Evolutionary conservation across 495 filamentous ascomycete genomes (phyloP), one percentile per base, ranked within the genome.

Genomic region (Tirmania nivea): DNA sequence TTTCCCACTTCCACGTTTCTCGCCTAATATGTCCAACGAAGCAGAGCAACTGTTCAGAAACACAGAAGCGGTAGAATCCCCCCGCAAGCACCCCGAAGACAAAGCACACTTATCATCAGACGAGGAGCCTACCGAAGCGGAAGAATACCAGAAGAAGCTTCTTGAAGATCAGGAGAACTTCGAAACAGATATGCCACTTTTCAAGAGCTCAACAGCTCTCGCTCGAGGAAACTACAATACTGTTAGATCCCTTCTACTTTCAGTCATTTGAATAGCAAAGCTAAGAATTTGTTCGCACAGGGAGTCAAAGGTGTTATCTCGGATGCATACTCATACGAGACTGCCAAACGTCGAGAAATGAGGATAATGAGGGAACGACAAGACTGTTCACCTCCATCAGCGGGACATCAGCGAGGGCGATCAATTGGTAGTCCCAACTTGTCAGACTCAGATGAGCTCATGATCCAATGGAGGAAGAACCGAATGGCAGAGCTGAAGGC

Each of bases 231-330:
- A 54, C 49, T 57, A 58, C 55, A 61, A 65, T 51, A 66, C 59
- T 57, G 62, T 64, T 57, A 48, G 65, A 59, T 54, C 45, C 50
- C 54, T 53, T 61, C 25, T 71, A 72, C 52, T 59, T 71, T 37
- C 69, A 71, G 50, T 64, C 65, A 49, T 70, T 80, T 63, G 80
- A 73, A 55, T 67, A 77, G 55, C 76, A 74, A 25, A 71, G 72
- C 25, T 31, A 25, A 68, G 70, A 14, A 75, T 75, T 52, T 81
- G 69, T 78, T 90, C 60, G 76, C 77, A 57, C 84, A 90, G n/a
- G 90, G 90, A 25, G 92, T 94, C 53, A 96, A 96, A 70, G 90
- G 90, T 59, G 90, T 97, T 66, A 95, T 97, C 56, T 87, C 92
- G 58, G 90, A 97, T 63, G 90, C 90, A 21, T 77, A 84, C 57